Evolutionary conservation across 345 rosid species (phyloP).

Genomic region (Moricandia arvensis): DNA sequence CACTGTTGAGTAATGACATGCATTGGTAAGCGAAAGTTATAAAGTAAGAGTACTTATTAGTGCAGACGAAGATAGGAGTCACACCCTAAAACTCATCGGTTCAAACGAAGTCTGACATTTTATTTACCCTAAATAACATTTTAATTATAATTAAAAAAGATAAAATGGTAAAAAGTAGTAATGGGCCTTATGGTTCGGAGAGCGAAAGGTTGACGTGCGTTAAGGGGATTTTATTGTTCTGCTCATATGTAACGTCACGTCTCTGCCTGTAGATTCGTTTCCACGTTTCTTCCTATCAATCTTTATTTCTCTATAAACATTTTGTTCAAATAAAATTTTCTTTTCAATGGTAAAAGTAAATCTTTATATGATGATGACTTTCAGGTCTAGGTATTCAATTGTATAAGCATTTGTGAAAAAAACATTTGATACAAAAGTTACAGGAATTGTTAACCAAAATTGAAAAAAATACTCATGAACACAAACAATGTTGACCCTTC

Average conservation of each 20-base stretch:
- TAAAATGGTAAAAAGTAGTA: not conserved
- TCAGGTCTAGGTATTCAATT: too few relatives aligned
- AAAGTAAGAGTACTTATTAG: constrained; percentile 36
- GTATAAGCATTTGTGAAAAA: not conserved
- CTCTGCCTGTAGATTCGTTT: constrained; percentile 39
- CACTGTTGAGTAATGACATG: constrained; percentile 40
- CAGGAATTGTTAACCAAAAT: not conserved
- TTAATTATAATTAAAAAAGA: constrained; percentile 3
- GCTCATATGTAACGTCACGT: constrained; percentile 44
- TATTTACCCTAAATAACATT: constrained; percentile 37
- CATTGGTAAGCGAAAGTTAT: constrained; percentile 40
- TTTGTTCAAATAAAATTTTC: constrained; percentile 2
- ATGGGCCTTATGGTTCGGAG: constrained; percentile 28
- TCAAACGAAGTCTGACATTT: constrained; percentile 42
- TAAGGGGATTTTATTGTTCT: constrained; percentile 34
- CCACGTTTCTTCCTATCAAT: constrained; percentile 28
- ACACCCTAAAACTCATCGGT: constrained; percentile 40
- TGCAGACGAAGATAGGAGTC: constrained; percentile 39
- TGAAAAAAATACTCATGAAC: not conserved
- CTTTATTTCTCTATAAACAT: not conserved
- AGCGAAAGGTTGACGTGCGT: constrained; percentile 32
- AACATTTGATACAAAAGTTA: not conserved
- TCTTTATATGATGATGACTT: not conserved
- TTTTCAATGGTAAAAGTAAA: not conserved
- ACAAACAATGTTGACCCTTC: not conserved